Evolutionary conservation across 495 filamentous ascomycete genomes (phyloP).

Genomic region (Clavariopsis aquatica): DNA sequence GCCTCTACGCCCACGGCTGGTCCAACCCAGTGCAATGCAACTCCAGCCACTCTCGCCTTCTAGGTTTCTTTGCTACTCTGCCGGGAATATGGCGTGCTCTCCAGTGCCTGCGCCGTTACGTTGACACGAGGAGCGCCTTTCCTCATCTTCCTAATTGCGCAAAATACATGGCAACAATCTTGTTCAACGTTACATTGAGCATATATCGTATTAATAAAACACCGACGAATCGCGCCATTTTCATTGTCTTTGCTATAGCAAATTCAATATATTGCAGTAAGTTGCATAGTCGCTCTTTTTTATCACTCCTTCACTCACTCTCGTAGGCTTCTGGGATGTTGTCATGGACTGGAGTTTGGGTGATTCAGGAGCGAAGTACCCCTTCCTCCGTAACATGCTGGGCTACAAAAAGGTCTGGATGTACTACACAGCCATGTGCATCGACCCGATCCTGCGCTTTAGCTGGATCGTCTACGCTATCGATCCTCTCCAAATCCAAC

Average conservation of each 20-base stretch:
- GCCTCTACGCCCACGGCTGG: constrained; percentile 81
- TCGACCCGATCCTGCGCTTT: constrained; percentile 89
- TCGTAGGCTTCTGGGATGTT: constrained; percentile 79
- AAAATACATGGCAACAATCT: constrained; percentile 85
- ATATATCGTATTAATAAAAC: constrained; percentile 74
- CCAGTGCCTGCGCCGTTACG: constrained; percentile 88
- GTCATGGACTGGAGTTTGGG: constrained; percentile 91
- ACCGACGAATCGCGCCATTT: constrained; percentile 60
- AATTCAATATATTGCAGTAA: constrained; percentile 76
- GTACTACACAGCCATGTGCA: constrained; percentile 81
- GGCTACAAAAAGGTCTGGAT: constrained; percentile 73
- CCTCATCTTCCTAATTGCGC: constrained; percentile 90
- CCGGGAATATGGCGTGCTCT: constrained; percentile 86
- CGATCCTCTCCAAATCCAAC: constrained; percentile 72
- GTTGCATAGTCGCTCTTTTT: not conserved
- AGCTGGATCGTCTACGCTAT: constrained; percentile 96
- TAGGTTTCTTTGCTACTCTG: constrained; percentile 84
- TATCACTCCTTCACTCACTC: not conserved
- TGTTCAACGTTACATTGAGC: constrained; percentile 73
- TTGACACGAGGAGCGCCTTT: constrained; percentile 82
- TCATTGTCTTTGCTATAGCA: constrained; percentile 74
- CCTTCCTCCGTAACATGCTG: constrained; percentile 74
- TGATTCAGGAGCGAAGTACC: constrained; percentile 68
- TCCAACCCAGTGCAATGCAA: constrained; percentile 72
- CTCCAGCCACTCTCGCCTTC: constrained; percentile 75